Conservation (phyloP, 176 grass and related monocot genomes). For the Coix lacrymajobi region DNA sequence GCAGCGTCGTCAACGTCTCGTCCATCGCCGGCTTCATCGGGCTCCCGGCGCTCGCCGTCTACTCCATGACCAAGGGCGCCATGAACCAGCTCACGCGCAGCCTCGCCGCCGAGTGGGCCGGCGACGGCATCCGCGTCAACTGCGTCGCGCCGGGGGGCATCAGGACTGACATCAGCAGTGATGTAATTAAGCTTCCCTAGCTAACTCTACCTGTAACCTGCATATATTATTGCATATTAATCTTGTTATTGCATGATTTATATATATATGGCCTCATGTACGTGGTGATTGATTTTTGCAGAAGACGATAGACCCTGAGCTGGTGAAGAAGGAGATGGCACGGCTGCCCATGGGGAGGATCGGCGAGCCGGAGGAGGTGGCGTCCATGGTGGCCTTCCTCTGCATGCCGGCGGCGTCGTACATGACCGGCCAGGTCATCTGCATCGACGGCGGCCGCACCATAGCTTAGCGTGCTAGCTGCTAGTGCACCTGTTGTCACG, state of each 20-base stretch:
- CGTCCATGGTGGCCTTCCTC: constrained; percentile 28
- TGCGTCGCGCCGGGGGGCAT: constrained; percentile 25
- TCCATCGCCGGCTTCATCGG: constrained; percentile 11
- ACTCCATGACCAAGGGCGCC: constrained; percentile 25
- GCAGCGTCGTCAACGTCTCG: constrained; percentile 29
- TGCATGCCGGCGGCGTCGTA: constrained; percentile 44
- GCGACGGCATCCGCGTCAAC: constrained; percentile 23
- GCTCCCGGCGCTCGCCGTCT: neutral
- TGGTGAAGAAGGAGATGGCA: neutral
- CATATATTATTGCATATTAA: no score
- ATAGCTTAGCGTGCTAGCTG: neutral
- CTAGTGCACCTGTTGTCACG: neutral
- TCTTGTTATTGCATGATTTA: no score
- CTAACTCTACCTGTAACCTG: no score
- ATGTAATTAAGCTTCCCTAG: neutral
- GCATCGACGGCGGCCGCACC: constrained; percentile 31
- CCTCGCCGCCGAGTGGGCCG: constrained; percentile 26
- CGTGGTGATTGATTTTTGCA: neutral
- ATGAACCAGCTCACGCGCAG: constrained; percentile 35
- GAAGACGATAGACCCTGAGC: constrained; percentile 13
- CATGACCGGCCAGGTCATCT: constrained; percentile 38
- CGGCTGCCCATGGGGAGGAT: constrained; percentile 14
- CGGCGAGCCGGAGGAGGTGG: constrained; percentile 31
- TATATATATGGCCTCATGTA: no score
- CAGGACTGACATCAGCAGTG: constrained; percentile 11